Base-by-base conservation (phyloP, 768 basidiomycete species). In the Kondoa subrosea region DNA sequence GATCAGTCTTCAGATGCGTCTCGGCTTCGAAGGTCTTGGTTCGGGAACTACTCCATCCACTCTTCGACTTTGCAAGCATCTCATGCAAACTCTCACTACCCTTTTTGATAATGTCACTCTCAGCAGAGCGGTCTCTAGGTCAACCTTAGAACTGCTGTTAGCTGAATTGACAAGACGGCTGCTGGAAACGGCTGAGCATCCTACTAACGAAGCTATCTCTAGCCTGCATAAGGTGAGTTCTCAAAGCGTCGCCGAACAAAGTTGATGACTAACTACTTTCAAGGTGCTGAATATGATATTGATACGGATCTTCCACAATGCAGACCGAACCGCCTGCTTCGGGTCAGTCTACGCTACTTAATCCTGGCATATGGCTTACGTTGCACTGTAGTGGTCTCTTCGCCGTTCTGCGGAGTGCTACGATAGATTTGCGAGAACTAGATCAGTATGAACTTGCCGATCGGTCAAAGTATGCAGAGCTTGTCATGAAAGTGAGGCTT, bases 261-360 rank as follows among this genome's bases (percentile, higher is more conserved):
- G n/a, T n/a, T n/a, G n/a, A n/a, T n/a, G n/a, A n/a, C n/a, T n/a
- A n/a, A n/a, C 56, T 25, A 15, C 15, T 56, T 25, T 56, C 25
- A 15, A 59, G 58, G 97, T 95, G 77, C 92, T 99, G 78, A 99
- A 99, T 77, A 92, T 96, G 89, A 91, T 97, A 68, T 87, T 97
- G 70, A 80, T 99, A 67, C 86, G 92, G 33, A 77, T 95, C 66
- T 93, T 99, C 79, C 87, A 90, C 34, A 90, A 12, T 66, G 87
- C 88, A 17, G 82, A 90, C 71, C 82, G 88, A 67, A 91, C 91
- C 83, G 86, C 90, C 0, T 86, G 92, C 66, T 93, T 93, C 79
- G 82, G 88, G 91, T 91, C 65, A 74, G 86, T 72, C 58, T 25
- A 26, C 1, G n/a, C 12, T 3, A 0, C 4, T 4, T 17, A 12